phyloP scores from a whole-genome alignment of 2,329 filamentous ascomycete species.

The Dryadomyces quercus-mongolicae region DNA sequence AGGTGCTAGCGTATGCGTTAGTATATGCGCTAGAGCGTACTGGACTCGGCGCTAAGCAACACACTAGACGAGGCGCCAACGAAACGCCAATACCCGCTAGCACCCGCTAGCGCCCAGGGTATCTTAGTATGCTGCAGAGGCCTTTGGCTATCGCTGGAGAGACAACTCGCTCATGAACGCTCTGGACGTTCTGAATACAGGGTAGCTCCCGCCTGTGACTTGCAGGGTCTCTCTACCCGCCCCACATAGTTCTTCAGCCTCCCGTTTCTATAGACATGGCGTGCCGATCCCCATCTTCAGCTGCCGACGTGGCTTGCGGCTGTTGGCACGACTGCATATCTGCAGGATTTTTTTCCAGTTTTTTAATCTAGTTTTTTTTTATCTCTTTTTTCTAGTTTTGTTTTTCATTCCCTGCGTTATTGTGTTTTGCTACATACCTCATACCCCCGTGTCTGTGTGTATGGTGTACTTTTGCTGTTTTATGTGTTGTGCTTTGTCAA shows the following conservation, averaged over 20 bases:
- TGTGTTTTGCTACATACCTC: not conserved
- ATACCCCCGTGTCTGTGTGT: not conserved
- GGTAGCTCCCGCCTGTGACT: not conserved
- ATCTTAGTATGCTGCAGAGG: not conserved
- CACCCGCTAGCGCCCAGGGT: not conserved
- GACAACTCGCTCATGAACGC: too few relatives aligned
- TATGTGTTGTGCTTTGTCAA: not conserved
- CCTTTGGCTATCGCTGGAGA: not conserved
- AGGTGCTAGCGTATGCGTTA: not conserved
- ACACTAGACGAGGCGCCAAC: not conserved
- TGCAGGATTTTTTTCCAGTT: not conserved
- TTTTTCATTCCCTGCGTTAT: not conserved
- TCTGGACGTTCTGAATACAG: not conserved
- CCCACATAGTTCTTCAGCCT: not conserved
- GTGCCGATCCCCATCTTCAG: not conserved
- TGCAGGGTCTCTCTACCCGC: not conserved
- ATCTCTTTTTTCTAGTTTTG: not conserved
- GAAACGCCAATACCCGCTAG: too few relatives aligned
- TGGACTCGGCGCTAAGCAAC: not conserved
- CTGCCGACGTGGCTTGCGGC: not conserved
- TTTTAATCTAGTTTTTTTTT: not conserved
- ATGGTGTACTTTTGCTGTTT: not conserved
- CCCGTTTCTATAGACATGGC: not conserved
- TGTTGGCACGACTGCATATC: not conserved
- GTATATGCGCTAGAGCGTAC: too few relatives aligned